Evolutionary conservation across 148 eudicot genomes (phyloP), one percentile per base, ranked within the genome.

Genomic region (Beta vulgaris): DNA sequence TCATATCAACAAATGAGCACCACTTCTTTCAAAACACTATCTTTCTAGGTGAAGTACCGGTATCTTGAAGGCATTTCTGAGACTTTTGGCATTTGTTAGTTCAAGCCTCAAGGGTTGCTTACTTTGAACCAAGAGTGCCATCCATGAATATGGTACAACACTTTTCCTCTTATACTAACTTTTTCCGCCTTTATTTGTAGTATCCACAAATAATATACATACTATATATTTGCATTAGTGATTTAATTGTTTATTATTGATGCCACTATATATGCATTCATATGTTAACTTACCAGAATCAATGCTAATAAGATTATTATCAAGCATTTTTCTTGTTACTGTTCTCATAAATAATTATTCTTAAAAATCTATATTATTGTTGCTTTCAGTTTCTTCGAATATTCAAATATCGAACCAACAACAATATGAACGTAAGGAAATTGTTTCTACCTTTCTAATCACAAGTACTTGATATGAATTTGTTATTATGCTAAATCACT

Each of bases 81-180:
- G 29, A 66, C 46, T 42, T 66, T 42, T 15, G 32, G 70, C 53
- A 40, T 67, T 67, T 40, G 53, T 67, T 67, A 67, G 34, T 67
- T 42, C 53, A 67, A 67, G n/a, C n/a, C n/a, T 21, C 25, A 51
- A 51, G n/a, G n/a, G 53, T 42, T 40, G 21, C 53, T 25, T 23
- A 42, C 53, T 25, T 67, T 37, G 67, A 34, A 23, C 67, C 19
- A 23, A 35, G 35, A 62, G 67, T 68, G 4, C 13, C 18, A 7
- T 69, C 7, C 73, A 70, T 51, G 44, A 53, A 70, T 53, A 70
- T 53, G 73, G 73, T 70, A 70, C 15, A 51, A 21, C 60, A 42
- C 53, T 53, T 39, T 53, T 67, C 12, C 25, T 43, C 51, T 23
- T 67, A 19, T 67, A 40, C n/a, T n/a, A n/a, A n/a, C 9, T 42